A percentile compares a stretch with the other conserved stretches of the same genome.
These are phyloP conservation scores for Pseudogymnoascus sp. DNA, from an alignment of 2,329 filamentous ascomycete genomes.

Conservation along the genomic window DNA sequence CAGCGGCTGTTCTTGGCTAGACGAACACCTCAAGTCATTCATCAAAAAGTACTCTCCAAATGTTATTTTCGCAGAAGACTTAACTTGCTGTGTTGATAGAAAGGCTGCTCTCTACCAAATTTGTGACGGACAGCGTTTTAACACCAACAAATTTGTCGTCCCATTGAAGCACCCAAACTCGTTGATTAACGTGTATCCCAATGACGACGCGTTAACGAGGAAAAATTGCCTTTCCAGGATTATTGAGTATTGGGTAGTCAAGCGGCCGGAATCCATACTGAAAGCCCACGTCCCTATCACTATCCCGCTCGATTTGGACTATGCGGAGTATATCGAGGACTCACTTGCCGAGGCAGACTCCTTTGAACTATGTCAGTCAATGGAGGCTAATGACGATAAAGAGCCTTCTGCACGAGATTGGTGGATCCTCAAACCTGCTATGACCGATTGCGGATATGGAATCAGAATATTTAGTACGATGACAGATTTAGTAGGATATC, in stretches of 20 bases:
- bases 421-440: conserved; percentile 98
- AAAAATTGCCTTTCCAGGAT: conserved; percentile 91
- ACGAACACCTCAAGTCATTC: too few species aligned
- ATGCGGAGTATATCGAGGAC: conserved; percentile 93
- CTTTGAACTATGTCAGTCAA: conserved; percentile 75
- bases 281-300: conserved; percentile 64
- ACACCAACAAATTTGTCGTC: too few species aligned
- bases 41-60: too few species aligned
- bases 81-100: too few species aligned
- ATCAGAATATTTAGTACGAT: conserved; percentile 88
- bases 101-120: too few species aligned
- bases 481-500: conserved; percentile 72
- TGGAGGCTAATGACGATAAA: conserved; percentile 57
- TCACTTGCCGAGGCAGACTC: conserved; percentile 84
- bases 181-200: conserved; percentile 95
- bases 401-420: conserved; percentile 53
- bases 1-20: too few species aligned
- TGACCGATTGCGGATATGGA: conserved; percentile 93
- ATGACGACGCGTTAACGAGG: conserved; percentile 90
- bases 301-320: conserved; percentile 90
- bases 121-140: too few species aligned
- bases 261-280: conserved; percentile 67
- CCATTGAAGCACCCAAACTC: too few species aligned
- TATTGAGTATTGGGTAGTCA: conserved; percentile 76
- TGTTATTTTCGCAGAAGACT: too few species aligned